Evolutionary conservation across 192 early-diverging fungal species (phyloP).

Genomic region (Umbelopsis vinacea): DNA sequence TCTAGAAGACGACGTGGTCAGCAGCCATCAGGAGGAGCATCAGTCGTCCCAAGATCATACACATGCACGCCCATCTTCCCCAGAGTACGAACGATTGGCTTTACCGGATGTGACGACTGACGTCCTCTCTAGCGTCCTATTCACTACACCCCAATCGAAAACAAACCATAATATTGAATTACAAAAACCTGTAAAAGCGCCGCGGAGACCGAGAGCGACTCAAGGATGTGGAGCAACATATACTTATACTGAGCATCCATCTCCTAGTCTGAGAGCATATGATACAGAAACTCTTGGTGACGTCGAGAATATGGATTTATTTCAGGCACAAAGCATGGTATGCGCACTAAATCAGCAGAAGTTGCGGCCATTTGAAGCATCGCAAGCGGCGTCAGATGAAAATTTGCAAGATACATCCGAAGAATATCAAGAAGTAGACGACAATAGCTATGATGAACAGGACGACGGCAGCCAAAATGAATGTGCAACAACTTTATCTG

Average conservation of each 20-base stretch:
- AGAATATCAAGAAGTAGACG: too few species aligned
- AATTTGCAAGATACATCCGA: too few species aligned
- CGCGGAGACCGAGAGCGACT: background rate
- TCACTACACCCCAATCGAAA: background rate
- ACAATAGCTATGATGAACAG: background rate
- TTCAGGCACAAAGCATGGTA: background rate
- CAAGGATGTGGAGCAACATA: background rate
- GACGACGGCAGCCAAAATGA: background rate
- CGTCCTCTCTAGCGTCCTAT: background rate
- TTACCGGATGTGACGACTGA: background rate
- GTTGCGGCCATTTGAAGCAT: background rate
- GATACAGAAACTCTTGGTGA: background rate
- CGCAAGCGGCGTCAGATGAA: background rate
- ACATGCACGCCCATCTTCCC: background rate
- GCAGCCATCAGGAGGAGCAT: background rate
- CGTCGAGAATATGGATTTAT: background rate
- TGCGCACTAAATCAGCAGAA: background rate
- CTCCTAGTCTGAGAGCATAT: conserved; percentile 7
- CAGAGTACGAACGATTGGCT: background rate
- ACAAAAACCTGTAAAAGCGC: background rate
- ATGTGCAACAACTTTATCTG: background rate
- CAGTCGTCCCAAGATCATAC: background rate
- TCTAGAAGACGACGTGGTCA: background rate
- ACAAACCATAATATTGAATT: background rate
- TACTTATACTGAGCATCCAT: background rate